Conservation (phyloP, 345 rosid species). For the Gossypium bickii region DNA sequence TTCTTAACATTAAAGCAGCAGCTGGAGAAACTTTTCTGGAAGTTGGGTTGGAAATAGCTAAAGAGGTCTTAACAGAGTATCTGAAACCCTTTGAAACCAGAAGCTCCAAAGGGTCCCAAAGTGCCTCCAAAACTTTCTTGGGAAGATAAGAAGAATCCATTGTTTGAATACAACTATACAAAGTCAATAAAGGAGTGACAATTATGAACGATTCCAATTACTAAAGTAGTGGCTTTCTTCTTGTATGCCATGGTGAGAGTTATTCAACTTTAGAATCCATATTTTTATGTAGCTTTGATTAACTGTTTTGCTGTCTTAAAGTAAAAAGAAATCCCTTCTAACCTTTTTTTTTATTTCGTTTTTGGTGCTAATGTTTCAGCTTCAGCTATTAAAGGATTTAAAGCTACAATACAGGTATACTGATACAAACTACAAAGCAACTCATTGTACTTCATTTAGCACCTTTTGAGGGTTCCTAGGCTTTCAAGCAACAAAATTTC, state of each 20-base stretch:
- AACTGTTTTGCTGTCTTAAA: background rate
- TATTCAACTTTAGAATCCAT: background rate
- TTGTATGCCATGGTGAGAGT: slow-evolving; percentile 6
- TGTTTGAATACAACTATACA: background rate
- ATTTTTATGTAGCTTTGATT: background rate
- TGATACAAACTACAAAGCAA: background rate
- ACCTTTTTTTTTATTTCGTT: background rate
- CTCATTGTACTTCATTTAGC: background rate
- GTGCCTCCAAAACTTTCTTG: slow-evolving; percentile 11
- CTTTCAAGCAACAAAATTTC: slow-evolving; percentile 7
- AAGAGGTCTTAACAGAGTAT: background rate
- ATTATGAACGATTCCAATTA: background rate
- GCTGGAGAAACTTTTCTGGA: background rate
- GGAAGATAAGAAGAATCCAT: slow-evolving; percentile 21
- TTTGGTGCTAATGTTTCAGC: background rate
- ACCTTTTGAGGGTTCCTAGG: background rate
- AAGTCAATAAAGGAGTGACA: background rate
- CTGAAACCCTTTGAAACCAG: background rate
- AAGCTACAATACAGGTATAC: background rate
- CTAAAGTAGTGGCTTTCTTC: background rate
- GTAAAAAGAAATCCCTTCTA: background rate
- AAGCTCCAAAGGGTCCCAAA: slow-evolving; percentile 5
- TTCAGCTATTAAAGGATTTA: background rate
- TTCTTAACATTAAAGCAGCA: background rate
- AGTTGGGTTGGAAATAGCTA: background rate